Base-by-base conservation (phyloP, 2,329 filamentous ascomycete genomes). In the Aspergillus thermomutatus region DNA sequence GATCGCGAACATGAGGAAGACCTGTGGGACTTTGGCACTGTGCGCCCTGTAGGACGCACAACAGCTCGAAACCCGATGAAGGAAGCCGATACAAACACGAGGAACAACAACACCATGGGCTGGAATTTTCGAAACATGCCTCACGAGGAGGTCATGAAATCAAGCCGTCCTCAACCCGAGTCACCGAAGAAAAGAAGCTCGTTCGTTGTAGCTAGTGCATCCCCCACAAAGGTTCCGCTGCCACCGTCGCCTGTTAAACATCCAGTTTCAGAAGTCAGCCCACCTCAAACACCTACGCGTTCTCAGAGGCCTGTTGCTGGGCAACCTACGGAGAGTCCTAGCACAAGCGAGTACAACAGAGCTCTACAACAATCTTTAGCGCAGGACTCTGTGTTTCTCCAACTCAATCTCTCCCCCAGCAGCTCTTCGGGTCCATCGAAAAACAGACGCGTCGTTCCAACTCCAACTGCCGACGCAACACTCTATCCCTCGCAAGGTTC, bases 11-110 rank as follows among this genome's bases (percentile, higher is more conserved):
- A 89, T 14, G 66, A 71, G 10, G 69, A 97, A 71, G 94, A 97
- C 72, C 85, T 97, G 70, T 99, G 94, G 94, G 94, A 99, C 73
- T 99, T 99, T 78, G 94, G 94, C 46, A 99, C 94, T 0, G 91
- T 99, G 52, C 84, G 92, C 55, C 87, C 95, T 5, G 87, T 88
- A n/a, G 85, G 87, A 53, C 86, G 87, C 59, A 82, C 81, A 28
- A 69, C 84, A 48, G 87, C 87, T 3, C 78, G 90, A 50, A 82
- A 88, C 64, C 80, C 86, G 0, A 86, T 96, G 86, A 92, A 90
- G 63, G 90, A 92, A 58, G 88, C 89, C 31, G 88, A 88, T 11
- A 87, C 89, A 19, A 96, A 96, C 71, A 85, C 89, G 19, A 83
- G 92, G 56, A 82, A 84, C 34, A 78, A 84, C 11, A 66, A 66